Conservation (phyloP, 176 grass and related monocot genomes). For the Tillandsia leiboldiana region DNA sequence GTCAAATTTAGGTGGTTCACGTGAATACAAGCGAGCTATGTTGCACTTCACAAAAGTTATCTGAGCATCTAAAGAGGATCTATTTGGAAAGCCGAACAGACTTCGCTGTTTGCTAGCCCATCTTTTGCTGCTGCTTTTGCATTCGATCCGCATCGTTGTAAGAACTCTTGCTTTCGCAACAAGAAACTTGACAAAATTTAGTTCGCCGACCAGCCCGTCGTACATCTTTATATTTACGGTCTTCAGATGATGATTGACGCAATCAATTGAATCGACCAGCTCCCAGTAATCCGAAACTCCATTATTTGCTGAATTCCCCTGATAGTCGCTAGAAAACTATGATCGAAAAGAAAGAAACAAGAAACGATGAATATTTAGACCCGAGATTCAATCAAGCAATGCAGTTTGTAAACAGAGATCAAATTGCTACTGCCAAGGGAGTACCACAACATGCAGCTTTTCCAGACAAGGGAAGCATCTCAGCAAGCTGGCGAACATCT, state of each 20-base stretch:
- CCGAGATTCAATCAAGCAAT: no score
- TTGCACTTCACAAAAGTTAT: slow-evolving; percentile 19
- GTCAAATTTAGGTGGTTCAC: slow-evolving; percentile 20
- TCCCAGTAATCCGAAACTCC: no score
- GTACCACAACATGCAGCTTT: slow-evolving; percentile 27
- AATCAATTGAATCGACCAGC: slow-evolving; percentile 12
- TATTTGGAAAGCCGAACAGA: slow-evolving; percentile 8
- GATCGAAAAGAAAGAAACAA: no score
- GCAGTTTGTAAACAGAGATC: no score
- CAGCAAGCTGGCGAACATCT: slow-evolving; percentile 23
- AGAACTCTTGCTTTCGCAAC: slow-evolving; percentile 24
- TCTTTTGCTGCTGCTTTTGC: slow-evolving; percentile 4
- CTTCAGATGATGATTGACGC: slow-evolving; percentile 25
- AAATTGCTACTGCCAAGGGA: not conserved
- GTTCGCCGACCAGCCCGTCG: slow-evolving; percentile 19
- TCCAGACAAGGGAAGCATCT: slow-evolving; percentile 30
- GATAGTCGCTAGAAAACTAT: no score
- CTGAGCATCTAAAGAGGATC: slow-evolving; percentile 18
- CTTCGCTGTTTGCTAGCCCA: slow-evolving; percentile 18
- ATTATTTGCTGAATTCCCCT: no score
- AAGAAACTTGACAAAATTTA: slow-evolving; percentile 24
- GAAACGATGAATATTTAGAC: no score
- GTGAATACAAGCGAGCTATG: slow-evolving; percentile 4
- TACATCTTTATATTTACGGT: slow-evolving; percentile 26
- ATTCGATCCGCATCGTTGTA: slow-evolving; percentile 28